phyloP scores from a whole-genome alignment of 495 filamentous ascomycete genomes.

The Tuber brumale region DNA sequence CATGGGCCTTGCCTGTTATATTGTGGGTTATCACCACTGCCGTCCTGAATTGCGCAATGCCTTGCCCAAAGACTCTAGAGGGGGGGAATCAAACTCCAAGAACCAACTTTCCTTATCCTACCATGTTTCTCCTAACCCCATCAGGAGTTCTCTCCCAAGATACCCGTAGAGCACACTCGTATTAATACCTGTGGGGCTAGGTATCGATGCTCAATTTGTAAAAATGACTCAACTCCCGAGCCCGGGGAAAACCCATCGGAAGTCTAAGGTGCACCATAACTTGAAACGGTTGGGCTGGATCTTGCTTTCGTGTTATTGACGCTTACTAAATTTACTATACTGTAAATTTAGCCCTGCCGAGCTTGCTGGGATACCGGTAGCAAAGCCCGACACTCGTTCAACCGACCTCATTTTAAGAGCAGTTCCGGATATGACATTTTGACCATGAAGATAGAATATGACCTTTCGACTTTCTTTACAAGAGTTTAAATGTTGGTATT shows the following conservation, averaged over 20 bases:
- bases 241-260: neutral
- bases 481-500: too few relatives aligned
- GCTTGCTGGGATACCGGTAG: too few relatives aligned
- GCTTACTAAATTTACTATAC: too few relatives aligned
- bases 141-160: too few relatives aligned
- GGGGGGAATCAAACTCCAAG: neutral
- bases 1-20: neutral
- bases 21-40: neutral
- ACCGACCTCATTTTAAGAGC: neutral
- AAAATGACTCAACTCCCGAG: neutral
- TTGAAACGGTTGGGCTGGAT: neutral
- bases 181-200: neutral
- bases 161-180: neutral
- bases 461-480: neutral
- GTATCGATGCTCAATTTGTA: neutral
- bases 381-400: neutral
- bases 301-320: too few relatives aligned
- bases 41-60: neutral
- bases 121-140: neutral
- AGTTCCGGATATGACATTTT: neutral
- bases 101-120: neutral
- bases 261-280: neutral
- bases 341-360: too few relatives aligned
- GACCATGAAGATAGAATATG: neutral
- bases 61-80: neutral